Base-by-base conservation (phyloP, 805 yeast species). In the Yamadazyma phyllophila region DNA sequence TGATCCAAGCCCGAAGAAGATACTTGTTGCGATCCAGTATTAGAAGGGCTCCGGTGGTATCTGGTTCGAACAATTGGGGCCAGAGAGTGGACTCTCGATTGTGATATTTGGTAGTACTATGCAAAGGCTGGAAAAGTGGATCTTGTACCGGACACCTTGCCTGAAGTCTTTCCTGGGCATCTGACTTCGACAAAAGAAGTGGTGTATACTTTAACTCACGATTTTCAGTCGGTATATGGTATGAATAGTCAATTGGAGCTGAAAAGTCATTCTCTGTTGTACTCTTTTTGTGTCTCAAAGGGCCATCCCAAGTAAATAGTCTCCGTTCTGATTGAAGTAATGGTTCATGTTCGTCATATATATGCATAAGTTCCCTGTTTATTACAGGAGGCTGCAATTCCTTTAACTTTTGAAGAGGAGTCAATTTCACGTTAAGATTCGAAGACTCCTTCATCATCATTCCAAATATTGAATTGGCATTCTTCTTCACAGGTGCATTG, bases 31-130 rank as follows among this genome's bases (percentile, higher is more conserved):
- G 40, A 1, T 45, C 34, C 7, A 66, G 50, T 37, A 75, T 63
- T 29, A 77, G 51, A 33, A 75, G 61, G 7, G 72, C 67, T 1
- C 53, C 49, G 20, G 66, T 58, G 1, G 50, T 36, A 2, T 47
- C 49, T 2, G 83, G 82, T 43, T 61, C 63, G 52, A 76, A 77
- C n/a, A 62, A 53, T 51, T 73, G 76, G 46, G 70, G 63, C 80
- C 78, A 76, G 3, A 26, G 15, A 5, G 11, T 29, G 11, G 31
- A 29, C 3, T n/a, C 13, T 8, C 31, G 11, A 11, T 29, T 29
- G 31, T 6, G 31, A 10, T 29, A 10, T 29, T n/a, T 11, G 7
- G 13, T 36, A 11, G 26, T 16, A 20, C 20, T 36, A 14, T 13
- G 27, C 9, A 17, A 36, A 15, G 14, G 29, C 9, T 20, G 27